These are phyloP conservation scores for Podaxis sp. DNA, from an alignment of 768 basidiomycete genomes.

Conservation along the genomic window DNA sequence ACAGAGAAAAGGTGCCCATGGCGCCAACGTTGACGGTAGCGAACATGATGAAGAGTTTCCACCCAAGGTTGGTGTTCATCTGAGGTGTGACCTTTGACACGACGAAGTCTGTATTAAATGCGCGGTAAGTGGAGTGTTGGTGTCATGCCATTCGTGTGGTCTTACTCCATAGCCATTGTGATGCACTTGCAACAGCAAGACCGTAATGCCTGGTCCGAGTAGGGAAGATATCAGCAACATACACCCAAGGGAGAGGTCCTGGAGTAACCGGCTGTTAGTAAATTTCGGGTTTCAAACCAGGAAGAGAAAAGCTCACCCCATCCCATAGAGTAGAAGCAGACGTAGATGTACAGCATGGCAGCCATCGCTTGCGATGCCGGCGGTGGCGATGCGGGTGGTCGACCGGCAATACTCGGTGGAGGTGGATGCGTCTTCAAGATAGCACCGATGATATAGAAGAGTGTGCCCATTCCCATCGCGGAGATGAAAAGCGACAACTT, in stretches of 20 bases:
- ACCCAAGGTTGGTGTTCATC: constrained; percentile 60
- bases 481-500: constrained; percentile 71
- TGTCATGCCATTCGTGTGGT: constrained; percentile 12
- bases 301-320: constrained; percentile 50
- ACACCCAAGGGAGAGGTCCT: constrained; percentile 54
- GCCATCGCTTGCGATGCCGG: constrained; percentile 80
- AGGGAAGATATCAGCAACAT: constrained; percentile 84
- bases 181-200: constrained; percentile 67
- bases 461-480: constrained; percentile 73
- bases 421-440: constrained; percentile 79
- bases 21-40: constrained; percentile 71
- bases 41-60: constrained; percentile 79
- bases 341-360: constrained; percentile 82
- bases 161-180: constrained; percentile 84
- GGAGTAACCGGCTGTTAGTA: neutral
- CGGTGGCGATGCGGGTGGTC: constrained; percentile 36
- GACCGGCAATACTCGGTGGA: constrained; percentile 27
- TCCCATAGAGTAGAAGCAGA: constrained; percentile 86
- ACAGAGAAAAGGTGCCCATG: constrained; percentile 70
- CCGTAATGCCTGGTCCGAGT: constrained; percentile 84
- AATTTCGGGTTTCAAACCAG: constrained; percentile 27
- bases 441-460: constrained; percentile 84
- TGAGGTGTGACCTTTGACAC: constrained; percentile 71
- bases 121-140: constrained; percentile 14
- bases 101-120: constrained; percentile 58